Conservation (phyloP, 441 rosid species). For the Syzygium syzygioides region DNA sequence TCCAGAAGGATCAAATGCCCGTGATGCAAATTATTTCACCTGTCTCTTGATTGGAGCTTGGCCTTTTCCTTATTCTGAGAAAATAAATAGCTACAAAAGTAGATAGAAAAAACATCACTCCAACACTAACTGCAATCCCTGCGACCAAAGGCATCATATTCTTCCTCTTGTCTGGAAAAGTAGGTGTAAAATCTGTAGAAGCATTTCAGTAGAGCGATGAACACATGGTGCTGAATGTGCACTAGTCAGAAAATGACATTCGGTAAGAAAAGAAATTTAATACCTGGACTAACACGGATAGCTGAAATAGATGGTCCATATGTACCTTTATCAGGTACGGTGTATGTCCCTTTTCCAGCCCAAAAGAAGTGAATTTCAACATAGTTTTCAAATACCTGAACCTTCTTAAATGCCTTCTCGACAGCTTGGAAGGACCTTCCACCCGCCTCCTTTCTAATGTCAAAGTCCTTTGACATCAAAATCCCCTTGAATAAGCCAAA, state of each 20-base stretch:
- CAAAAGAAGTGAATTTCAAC: conserved; percentile 57
- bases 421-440: conserved; percentile 27
- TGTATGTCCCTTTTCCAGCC: conserved; percentile 74
- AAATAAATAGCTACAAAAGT: background rate
- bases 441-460: conserved; percentile 31
- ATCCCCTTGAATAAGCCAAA: conserved; percentile 16
- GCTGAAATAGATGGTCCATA: conserved; percentile 67
- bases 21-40: background rate
- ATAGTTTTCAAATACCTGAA: conserved; percentile 34
- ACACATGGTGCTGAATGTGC: background rate
- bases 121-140: background rate
- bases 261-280: conserved; percentile 6
- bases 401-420: conserved; percentile 22
- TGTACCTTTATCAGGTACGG: conserved; percentile 36
- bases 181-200: background rate
- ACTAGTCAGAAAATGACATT: background rate
- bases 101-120: background rate
- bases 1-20: background rate
- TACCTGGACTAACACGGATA: conserved; percentile 29
- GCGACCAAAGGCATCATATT: background rate
- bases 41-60: background rate
- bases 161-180: background rate
- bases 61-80: background rate
- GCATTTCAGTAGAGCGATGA: background rate
- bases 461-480: conserved; percentile 24